Evolutionary conservation across 2,329 filamentous ascomycete genomes (phyloP).

Genomic region (Aspergillus sp.): DNA sequence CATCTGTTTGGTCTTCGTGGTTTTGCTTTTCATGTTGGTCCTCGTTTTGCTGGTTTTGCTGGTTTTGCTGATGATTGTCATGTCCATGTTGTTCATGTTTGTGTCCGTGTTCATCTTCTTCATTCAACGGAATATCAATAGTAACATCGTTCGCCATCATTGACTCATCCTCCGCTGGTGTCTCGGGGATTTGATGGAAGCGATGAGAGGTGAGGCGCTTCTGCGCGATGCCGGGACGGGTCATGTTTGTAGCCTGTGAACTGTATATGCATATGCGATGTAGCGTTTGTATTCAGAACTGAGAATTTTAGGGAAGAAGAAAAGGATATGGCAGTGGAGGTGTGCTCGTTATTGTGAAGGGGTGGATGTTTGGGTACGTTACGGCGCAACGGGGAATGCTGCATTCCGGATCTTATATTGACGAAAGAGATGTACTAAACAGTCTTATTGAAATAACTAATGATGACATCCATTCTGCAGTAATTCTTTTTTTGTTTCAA

Average conservation of each 20-base stretch:
- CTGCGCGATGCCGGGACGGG: slow-evolving; percentile 27
- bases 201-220: slow-evolving; percentile 41
- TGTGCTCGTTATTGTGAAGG: no score
- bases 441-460: no score
- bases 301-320: not conserved
- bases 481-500: no score
- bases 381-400: no score
- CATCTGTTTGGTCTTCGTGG: not conserved
- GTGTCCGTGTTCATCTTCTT: not conserved
- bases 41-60: not conserved
- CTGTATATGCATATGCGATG: not conserved
- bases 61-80: not conserved
- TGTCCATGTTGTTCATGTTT: not conserved
- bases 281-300: no score
- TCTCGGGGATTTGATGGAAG: slow-evolving; percentile 37
- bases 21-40: not conserved
- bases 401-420: no score
- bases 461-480: no score
- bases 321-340: no score
- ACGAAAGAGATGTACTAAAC: no score
- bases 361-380: no score
- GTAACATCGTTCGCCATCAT: slow-evolving; percentile 50
- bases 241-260: not conserved
- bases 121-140: slow-evolving; percentile 54
- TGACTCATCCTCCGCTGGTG: slow-evolving; percentile 18